These are phyloP conservation scores for Cercospora canescens DNA, from an alignment of 2,329 filamentous ascomycete genomes.

Conservation along the genomic window DNA sequence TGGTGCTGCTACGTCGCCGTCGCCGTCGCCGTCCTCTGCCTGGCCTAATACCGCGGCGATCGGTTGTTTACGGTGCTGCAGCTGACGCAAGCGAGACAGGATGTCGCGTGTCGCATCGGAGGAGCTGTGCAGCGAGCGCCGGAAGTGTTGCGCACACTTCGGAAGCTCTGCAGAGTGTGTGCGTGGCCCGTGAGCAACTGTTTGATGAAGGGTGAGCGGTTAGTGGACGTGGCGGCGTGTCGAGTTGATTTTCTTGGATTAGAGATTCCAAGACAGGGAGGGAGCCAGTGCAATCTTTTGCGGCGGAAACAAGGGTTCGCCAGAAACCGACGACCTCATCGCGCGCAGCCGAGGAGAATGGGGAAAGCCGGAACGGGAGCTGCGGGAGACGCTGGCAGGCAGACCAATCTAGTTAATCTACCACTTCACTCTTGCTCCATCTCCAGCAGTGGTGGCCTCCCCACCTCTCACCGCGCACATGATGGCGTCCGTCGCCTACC, in stretches of 20 bases:
- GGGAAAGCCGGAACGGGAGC: neutral
- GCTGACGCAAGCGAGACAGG: constrained; percentile 3
- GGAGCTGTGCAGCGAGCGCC: neutral
- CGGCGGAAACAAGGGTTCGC: neutral
- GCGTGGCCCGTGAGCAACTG: neutral
- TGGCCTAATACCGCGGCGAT: neutral
- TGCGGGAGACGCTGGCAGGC: neutral
- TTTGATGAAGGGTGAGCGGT: neutral
- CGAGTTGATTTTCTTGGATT: neutral
- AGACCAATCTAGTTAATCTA: no score
- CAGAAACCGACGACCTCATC: neutral
- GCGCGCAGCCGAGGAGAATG: neutral
- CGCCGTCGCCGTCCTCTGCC: neutral
- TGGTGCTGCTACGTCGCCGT: constrained; percentile 41
- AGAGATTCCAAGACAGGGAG: neutral
- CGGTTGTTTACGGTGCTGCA: neutral
- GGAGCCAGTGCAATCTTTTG: neutral
- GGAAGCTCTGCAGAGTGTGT: neutral
- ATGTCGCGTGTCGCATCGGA: constrained; percentile 9
- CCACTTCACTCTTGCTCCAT: neutral
- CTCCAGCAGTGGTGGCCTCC: neutral
- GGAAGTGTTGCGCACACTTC: constrained; percentile 7
- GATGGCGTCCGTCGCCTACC: neutral
- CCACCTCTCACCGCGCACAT: neutral
- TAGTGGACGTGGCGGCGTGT: neutral